A percentile compares a stretch with the other conserved stretches of the same genome.
Evolutionary conservation across 108 stramenopile genomes (phyloP).

Genomic region (Bacterosira constricta): DNA sequence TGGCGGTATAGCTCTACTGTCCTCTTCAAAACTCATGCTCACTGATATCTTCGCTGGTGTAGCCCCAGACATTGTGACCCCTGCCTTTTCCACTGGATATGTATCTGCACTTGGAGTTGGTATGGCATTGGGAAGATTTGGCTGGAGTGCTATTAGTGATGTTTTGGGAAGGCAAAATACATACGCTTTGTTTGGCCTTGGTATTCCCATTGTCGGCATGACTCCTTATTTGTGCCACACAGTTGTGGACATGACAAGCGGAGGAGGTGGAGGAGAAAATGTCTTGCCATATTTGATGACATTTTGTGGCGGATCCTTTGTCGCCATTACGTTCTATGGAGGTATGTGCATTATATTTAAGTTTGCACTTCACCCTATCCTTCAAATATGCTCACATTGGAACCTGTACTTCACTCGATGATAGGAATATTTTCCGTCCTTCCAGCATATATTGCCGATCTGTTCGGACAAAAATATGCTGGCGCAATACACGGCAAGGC

Average conservation of each 20-base stretch:
- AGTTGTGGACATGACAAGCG: slow-evolving; percentile 32
- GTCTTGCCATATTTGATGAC: slow-evolving; percentile 60
- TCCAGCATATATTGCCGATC: slow-evolving; percentile 88
- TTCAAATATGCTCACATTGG: background rate
- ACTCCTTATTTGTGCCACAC: slow-evolving; percentile 52
- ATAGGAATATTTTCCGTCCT: slow-evolving; percentile 46
- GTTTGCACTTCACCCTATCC: background rate
- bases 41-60: slow-evolving; percentile 79
- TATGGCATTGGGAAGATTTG: slow-evolving; percentile 79
- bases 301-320: slow-evolving; percentile 64
- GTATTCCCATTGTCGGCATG: slow-evolving; percentile 62
- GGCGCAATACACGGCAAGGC: slow-evolving; percentile 84
- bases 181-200: slow-evolving; percentile 70
- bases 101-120: slow-evolving; percentile 75
- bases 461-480: slow-evolving; percentile 81
- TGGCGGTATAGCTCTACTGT: slow-evolving; percentile 78
- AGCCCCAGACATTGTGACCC: slow-evolving; percentile 73
- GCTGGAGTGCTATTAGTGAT: slow-evolving; percentile 81
- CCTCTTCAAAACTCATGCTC: slow-evolving; percentile 84
- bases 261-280: slow-evolving; percentile 22
- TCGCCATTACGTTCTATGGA: slow-evolving; percentile 83
- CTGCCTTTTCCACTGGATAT: slow-evolving; percentile 63
- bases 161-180: slow-evolving; percentile 63
- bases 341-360: slow-evolving; percentile 44
- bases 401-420: background rate